Evolutionary conservation across 192 early-diverging fungal species (phyloP).

Genomic region (Geranomyces michiganensis): DNA sequence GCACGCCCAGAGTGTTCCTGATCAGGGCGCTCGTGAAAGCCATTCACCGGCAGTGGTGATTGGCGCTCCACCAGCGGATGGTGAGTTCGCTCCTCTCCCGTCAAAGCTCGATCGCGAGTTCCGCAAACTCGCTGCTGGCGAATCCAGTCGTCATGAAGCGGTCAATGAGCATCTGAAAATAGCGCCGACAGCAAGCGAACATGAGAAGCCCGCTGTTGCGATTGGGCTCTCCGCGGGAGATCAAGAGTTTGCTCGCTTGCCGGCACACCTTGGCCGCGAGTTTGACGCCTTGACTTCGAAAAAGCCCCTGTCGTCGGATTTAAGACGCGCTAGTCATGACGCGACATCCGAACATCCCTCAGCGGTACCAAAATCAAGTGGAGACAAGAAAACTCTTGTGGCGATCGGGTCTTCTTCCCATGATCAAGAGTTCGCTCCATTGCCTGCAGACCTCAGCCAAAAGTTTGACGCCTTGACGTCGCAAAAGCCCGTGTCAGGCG

Average conservation of each 20-base stretch:
- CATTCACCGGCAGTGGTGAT: not conserved
- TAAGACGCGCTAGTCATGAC: not conserved
- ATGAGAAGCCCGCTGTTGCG: not conserved
- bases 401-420: not conserved
- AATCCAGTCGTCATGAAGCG: not conserved
- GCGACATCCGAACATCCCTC: not conserved
- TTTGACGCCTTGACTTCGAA: not conserved
- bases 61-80: not conserved
- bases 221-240: not conserved
- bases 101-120: constrained; percentile 4
- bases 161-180: not conserved
- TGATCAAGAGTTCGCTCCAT: not conserved
- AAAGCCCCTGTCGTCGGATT: not conserved
- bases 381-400: not conserved
- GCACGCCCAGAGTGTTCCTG: not conserved
- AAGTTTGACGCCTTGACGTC: not conserved
- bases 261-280: not conserved
- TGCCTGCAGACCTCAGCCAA: not conserved
- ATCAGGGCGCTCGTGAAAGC: not conserved
- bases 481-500: not conserved
- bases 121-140: not conserved
- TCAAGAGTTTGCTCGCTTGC: not conserved
- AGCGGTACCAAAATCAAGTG: too few species aligned
- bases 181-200: not conserved
- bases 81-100: not conserved